A percentile compares a stretch with the other conserved stretches of the same genome.
phyloP scores from a whole-genome alignment of 1,139 yeast species.

The Saccharomyces hybrid region DNA sequence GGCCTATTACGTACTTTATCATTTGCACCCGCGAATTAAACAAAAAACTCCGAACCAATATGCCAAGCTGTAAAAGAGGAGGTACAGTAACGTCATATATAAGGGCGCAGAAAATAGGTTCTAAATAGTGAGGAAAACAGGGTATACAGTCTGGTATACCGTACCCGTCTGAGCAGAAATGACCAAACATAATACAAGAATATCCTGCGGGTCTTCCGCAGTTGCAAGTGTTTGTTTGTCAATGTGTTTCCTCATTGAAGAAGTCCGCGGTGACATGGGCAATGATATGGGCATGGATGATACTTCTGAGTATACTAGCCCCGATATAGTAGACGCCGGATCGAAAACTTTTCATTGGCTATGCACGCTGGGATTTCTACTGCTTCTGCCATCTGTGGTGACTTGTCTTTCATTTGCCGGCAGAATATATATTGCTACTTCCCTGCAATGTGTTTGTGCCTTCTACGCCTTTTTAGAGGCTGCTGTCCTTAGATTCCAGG shows the following conservation, averaged over 20 bases:
- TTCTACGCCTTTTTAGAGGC: conserved; percentile 51
- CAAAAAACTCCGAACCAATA: not conserved
- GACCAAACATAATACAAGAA: not conserved
- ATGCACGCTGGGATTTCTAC: conserved; percentile 38
- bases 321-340: conserved; percentile 38
- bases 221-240: not conserved
- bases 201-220: not conserved
- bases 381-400: conserved; percentile 49
- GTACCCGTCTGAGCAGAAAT: not conserved
- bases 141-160: not conserved
- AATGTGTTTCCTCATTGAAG: not conserved
- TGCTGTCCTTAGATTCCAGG: conserved; percentile 52
- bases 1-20: not conserved
- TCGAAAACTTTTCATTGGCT: conserved; percentile 62
- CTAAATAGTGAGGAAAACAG: not conserved
- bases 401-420: conserved; percentile 50
- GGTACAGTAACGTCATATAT: not conserved
- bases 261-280: not conserved
- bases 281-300: conserved; percentile 23
- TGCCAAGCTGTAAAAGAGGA: not conserved
- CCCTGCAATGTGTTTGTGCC: conserved; percentile 43
- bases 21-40: not conserved
- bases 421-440: conserved; percentile 39
- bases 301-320: conserved; percentile 27
- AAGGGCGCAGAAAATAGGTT: not conserved